A percentile compares a stretch with the other conserved stretches of the same genome.
Conservation (phyloP, 164 flowering plant species). For the Buxus sempervirens region DNA sequence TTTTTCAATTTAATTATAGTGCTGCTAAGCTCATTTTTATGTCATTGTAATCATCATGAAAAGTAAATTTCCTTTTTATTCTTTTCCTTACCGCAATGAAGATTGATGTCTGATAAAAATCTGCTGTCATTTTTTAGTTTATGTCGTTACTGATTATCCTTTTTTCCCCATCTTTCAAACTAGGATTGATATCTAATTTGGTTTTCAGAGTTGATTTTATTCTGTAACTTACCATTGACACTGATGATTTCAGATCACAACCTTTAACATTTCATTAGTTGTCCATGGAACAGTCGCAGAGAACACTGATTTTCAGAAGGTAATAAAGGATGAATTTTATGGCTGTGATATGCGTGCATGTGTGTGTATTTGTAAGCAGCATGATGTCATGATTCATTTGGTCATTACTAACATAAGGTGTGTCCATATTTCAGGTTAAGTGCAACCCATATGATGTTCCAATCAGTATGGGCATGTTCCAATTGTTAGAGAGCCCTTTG, state of each 20-base stretch:
- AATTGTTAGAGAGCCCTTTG: slow-evolving; percentile 72
- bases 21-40: too few relatives aligned
- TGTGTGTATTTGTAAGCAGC: neutral
- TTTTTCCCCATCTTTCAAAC: too few relatives aligned
- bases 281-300: slow-evolving; percentile 96
- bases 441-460: slow-evolving; percentile 78
- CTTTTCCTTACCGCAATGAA: too few relatives aligned
- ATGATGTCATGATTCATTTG: slow-evolving; percentile 9
- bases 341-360: neutral
- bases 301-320: slow-evolving; percentile 67
- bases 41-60: too few relatives aligned
- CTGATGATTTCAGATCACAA: slow-evolving; percentile 63
- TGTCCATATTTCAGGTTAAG: slow-evolving; percentile 44
- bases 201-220: too few relatives aligned
- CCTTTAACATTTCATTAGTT: slow-evolving; percentile 88
- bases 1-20: too few relatives aligned
- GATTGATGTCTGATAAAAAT: too few relatives aligned
- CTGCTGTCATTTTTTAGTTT: too few relatives aligned
- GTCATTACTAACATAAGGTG: slow-evolving; percentile 1
- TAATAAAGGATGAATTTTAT: slow-evolving; percentile 19
- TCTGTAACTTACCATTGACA: neutral
- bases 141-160: too few relatives aligned
- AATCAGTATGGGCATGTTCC: slow-evolving; percentile 69
- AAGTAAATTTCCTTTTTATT: too few relatives aligned
- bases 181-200: too few relatives aligned